These are phyloP conservation scores for Exserohilum turcica DNA, from an alignment of 2,329 filamentous ascomycete species.

Conservation along the genomic window DNA sequence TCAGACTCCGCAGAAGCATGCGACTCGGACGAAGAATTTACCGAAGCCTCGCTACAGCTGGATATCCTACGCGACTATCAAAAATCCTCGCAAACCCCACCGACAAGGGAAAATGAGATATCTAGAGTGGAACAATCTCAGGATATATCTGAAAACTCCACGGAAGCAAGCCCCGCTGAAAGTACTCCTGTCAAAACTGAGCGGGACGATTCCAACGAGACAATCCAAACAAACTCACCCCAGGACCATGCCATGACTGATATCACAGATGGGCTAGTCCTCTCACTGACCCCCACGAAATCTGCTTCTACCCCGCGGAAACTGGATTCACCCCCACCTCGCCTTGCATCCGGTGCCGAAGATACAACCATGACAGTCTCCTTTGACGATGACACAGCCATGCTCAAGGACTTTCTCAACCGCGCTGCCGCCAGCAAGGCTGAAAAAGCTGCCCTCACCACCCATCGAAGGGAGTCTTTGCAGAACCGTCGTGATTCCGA, in stretches of 20 bases:
- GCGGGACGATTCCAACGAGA: not conserved
- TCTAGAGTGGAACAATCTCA: not conserved
- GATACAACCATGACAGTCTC: conserved; percentile 41
- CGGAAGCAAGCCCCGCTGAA: not conserved
- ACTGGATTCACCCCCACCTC: conserved; percentile 37
- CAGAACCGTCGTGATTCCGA: conserved; percentile 56
- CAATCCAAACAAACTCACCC: not conserved
- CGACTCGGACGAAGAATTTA: conserved; percentile 28
- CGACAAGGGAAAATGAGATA: not conserved
- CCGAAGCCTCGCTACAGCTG: conserved; percentile 41
- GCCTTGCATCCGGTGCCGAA: conserved; percentile 28
- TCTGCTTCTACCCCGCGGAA: conserved; percentile 25
- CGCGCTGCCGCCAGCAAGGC: conserved; percentile 56
- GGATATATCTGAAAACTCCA: not conserved
- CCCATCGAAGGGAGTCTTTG: conserved; percentile 49
- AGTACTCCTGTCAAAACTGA: not conserved
- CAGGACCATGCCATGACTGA: conserved; percentile 4
- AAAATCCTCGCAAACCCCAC: not conserved
- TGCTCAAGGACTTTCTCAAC: conserved; percentile 56
- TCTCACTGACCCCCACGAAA: conserved; percentile 25
- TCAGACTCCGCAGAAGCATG: not conserved
- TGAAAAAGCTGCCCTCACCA: conserved; percentile 40
- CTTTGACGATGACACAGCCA: conserved; percentile 55
- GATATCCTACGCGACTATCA: conserved; percentile 34
- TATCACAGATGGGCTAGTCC: conserved; percentile 41